Conservation (phyloP, 2,329 filamentous ascomycete species). For the Ophiocordyceps polyrhachis-furcata region DNA sequence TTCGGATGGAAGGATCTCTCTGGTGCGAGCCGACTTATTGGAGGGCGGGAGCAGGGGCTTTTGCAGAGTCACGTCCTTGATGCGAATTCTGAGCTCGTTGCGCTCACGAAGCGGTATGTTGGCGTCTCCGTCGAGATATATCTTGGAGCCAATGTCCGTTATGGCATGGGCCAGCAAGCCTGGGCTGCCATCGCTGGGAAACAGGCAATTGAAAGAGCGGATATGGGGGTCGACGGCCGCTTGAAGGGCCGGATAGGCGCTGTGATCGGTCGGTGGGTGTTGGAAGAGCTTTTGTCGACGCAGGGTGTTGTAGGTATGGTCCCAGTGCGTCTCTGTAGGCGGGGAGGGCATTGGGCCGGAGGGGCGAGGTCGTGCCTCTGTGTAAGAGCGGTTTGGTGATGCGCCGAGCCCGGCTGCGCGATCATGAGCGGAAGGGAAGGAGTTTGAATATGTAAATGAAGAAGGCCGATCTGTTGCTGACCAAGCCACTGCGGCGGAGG, state of each 20-base stretch:
- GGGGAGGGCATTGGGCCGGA: conserved; percentile 10
- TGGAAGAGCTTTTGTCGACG: conserved; percentile 77
- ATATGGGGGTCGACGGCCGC: conserved; percentile 81
- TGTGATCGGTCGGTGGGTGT: conserved; percentile 71
- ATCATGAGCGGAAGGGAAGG: not conserved
- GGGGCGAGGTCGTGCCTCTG: not conserved
- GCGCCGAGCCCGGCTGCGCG: not conserved
- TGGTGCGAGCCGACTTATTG: conserved; percentile 70
- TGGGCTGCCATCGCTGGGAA: conserved; percentile 45
- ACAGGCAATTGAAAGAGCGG: conserved; percentile 86
- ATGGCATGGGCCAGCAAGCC: conserved; percentile 52
- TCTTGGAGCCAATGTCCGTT: conserved; percentile 77
- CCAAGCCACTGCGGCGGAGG: too few relatives aligned
- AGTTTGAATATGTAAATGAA: not conserved
- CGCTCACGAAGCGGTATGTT: conserved; percentile 36
- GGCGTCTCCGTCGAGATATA: conserved; percentile 67
- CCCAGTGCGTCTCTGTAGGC: conserved; percentile 54
- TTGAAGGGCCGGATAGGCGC: conserved; percentile 74
- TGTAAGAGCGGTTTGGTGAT: not conserved
- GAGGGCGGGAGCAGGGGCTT: conserved; percentile 60
- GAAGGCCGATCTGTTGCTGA: too few relatives aligned
- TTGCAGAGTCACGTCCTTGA: conserved; percentile 67
- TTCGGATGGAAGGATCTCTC: conserved; percentile 80
- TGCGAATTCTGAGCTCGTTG: conserved; percentile 61
- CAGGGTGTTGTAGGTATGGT: conserved; percentile 68